These are phyloP conservation scores for Artomyces pyxidatus DNA, from an alignment of 768 basidiomycete genomes.

Conservation along the genomic window DNA sequence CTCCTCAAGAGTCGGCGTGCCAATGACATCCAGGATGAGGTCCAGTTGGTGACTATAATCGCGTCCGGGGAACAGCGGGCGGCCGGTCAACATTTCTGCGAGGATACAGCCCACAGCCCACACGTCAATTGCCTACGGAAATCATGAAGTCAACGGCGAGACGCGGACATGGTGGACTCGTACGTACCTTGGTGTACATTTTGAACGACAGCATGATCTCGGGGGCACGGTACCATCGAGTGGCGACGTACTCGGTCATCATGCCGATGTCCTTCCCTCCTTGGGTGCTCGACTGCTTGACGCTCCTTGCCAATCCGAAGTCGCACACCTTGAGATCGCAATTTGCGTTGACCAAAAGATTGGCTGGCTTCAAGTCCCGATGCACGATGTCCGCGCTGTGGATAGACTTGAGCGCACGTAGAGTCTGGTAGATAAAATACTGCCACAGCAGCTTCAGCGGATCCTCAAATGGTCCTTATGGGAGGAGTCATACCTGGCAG, in stretches of 20 bases:
- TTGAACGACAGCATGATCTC: conserved; percentile 96
- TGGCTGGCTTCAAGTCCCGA: conserved; percentile 79
- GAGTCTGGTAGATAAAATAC: conserved; percentile 80
- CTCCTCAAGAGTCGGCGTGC: conserved; percentile 83
- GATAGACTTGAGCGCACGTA: conserved; percentile 82
- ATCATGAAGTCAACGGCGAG: background rate
- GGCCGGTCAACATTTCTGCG: conserved; percentile 75
- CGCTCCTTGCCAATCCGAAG: conserved; percentile 73
- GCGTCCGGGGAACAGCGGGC: conserved; percentile 82
- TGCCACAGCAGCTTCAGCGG: conserved; percentile 21
- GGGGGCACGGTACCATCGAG: conserved; percentile 88
- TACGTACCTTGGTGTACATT: conserved; percentile 64
- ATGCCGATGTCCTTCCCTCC: conserved; percentile 56
- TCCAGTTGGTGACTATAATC: conserved; percentile 85
- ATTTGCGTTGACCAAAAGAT: conserved; percentile 81
- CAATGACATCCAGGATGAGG: conserved; percentile 83
- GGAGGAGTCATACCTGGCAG: conserved; percentile 45
- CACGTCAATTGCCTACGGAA: conserved; percentile 52
- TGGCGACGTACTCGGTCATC: conserved; percentile 85
- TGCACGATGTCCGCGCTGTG: conserved; percentile 81
- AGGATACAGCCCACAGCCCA: conserved; percentile 73
- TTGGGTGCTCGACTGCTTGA: conserved; percentile 42
- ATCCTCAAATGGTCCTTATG: background rate
- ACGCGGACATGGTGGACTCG: background rate
- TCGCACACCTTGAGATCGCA: conserved; percentile 88